Evolutionary conservation across 2,329 filamentous ascomycete genomes (phyloP).

Genomic region (Remersonia thermophila): DNA sequence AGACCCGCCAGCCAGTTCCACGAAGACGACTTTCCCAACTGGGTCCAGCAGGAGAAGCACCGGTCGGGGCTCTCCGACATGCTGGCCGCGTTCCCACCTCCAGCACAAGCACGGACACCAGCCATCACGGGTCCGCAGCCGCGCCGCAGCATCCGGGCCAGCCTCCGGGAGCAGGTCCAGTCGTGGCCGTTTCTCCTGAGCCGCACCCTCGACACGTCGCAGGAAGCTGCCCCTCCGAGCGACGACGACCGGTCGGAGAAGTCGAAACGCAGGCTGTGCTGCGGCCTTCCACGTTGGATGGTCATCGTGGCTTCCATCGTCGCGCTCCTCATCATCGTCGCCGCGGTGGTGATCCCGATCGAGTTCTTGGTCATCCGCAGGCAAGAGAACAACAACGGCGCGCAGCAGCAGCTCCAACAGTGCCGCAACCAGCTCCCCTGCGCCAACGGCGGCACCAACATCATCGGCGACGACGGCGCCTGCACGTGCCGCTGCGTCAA

Average conservation of each 20-base stretch:
- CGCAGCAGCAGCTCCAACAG: conserved; percentile 28
- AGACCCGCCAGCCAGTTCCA: conserved; percentile 48
- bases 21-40: conserved; percentile 37
- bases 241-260: conserved; percentile 3
- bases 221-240: conserved; percentile 4
- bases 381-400: conserved; percentile 20
- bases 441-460: conserved; percentile 67
- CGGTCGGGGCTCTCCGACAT: conserved; percentile 49
- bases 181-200: conserved; percentile 38
- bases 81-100: conserved; percentile 53
- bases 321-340: conserved; percentile 59
- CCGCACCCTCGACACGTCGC: conserved; percentile 16
- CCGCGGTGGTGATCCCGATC: conserved; percentile 69
- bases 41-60: conserved; percentile 31
- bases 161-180: conserved; percentile 34
- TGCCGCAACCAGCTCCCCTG: conserved; percentile 56
- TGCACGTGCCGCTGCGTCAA: conserved; percentile 86
- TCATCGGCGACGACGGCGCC: conserved; percentile 45
- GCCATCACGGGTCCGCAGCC: conserved; percentile 25
- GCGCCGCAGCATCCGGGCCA: conserved; percentile 30
- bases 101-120: conserved; percentile 33
- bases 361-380: conserved; percentile 51
- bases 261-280: conserved; percentile 49
- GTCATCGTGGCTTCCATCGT: conserved; percentile 57
- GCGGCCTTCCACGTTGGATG: conserved; percentile 69